These are phyloP conservation scores for Phoenix roebelenii DNA, from an alignment of 176 grass and related monocot genomes.

Conservation along the genomic window DNA sequence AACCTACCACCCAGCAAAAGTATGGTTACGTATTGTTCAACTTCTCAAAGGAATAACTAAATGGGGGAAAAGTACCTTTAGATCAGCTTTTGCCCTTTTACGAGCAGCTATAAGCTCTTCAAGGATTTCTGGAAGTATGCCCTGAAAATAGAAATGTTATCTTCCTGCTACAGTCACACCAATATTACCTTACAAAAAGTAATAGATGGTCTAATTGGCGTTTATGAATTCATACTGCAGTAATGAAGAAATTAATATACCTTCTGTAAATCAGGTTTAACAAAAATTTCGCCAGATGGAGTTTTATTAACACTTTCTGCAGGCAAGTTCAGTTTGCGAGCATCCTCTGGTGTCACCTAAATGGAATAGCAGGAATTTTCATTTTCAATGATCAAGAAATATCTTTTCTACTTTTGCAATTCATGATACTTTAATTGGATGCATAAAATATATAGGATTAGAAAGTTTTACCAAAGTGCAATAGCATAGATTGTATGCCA, in stretches of 20 bases:
- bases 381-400: too few relatives aligned
- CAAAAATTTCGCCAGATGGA: slow-evolving; percentile 93
- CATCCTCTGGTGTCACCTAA: slow-evolving; percentile 85
- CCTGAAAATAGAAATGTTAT: slow-evolving; percentile 22
- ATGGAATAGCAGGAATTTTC: slow-evolving; percentile 19
- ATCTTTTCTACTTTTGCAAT: too few relatives aligned
- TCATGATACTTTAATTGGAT: too few relatives aligned
- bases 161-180: too few relatives aligned
- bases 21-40: too few relatives aligned
- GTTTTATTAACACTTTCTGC: slow-evolving; percentile 81
- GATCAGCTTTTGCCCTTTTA: slow-evolving; percentile 98
- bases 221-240: neutral
- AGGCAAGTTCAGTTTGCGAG: slow-evolving; percentile 60
- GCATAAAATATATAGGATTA: too few relatives aligned
- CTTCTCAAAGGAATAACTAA: too few relatives aligned
- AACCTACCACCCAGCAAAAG: too few relatives aligned
- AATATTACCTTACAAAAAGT: too few relatives aligned
- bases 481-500: slow-evolving; percentile 98
- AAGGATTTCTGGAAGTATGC: slow-evolving; percentile 97
- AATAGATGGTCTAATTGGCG: too few relatives aligned
- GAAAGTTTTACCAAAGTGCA: slow-evolving; percentile 83
- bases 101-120: slow-evolving; percentile 91
- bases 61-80: slow-evolving; percentile 48
- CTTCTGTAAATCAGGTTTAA: slow-evolving; percentile 92
- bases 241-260: slow-evolving; percentile 25